phyloP scores from a whole-genome alignment of 2,329 filamentous ascomycete genomes.

The Ophiobolus disseminans region DNA sequence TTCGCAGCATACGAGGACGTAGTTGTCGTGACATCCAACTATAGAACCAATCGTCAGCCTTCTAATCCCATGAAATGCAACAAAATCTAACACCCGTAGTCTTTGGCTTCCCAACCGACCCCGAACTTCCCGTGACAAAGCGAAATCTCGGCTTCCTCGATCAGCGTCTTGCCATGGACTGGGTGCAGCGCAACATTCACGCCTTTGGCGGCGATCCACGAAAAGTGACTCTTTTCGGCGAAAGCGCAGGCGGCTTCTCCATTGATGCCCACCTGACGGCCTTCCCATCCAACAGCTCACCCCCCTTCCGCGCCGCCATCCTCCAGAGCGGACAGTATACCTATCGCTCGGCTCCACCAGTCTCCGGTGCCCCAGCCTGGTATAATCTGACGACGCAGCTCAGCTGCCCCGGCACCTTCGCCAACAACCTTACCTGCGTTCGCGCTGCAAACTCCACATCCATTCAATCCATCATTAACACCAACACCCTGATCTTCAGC shows the following conservation, averaged over 20 bases:
- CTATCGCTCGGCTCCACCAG: slow-evolving; percentile 20
- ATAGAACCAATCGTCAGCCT: slow-evolving; percentile 37
- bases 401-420: slow-evolving; percentile 26
- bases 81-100: slow-evolving; percentile 19
- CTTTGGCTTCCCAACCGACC: slow-evolving; percentile 37
- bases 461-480: slow-evolving; percentile 27
- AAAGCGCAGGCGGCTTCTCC: slow-evolving; percentile 36
- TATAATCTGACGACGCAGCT: slow-evolving; percentile 27
- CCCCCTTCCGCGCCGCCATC: slow-evolving; percentile 40
- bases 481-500: slow-evolving; percentile 26
- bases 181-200: slow-evolving; percentile 59
- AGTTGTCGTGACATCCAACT: slow-evolving; percentile 36
- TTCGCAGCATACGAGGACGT: slow-evolving; percentile 42
- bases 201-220: slow-evolving; percentile 58
- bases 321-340: slow-evolving; percentile 36
- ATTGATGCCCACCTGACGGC: slow-evolving; percentile 39
- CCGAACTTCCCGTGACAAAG: slow-evolving; percentile 25
- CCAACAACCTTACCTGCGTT: slow-evolving; percentile 32
- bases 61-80: not conserved
- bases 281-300: slow-evolving; percentile 23
- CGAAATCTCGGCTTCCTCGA: slow-evolving; percentile 63
- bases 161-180: slow-evolving; percentile 62
- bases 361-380: slow-evolving; percentile 25
- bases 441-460: slow-evolving; percentile 22
- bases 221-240: slow-evolving; percentile 57